Base-by-base conservation (phyloP, 2,329 filamentous ascomycete genomes). In the Alternaria alternata region DNA sequence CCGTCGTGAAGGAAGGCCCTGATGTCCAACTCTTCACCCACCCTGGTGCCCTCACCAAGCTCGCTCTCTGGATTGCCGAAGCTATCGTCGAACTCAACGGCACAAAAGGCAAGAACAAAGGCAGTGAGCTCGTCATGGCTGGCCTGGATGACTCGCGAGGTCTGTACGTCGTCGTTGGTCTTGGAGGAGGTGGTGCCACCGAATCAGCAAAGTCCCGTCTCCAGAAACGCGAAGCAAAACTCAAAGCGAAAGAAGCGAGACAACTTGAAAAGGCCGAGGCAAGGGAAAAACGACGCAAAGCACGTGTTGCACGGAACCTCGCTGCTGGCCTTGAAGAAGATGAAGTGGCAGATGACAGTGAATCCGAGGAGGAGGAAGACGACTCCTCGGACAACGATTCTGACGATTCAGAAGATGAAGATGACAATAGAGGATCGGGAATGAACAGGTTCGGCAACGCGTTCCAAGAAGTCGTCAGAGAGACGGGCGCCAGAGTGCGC, bases 31-130 rank as follows among this genome's bases (percentile, higher is more conserved):
- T 98, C 11, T 99, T 99, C 80, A 93, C 90, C 1, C 94, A 98
- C 73, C 94, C 95, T 0, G 92, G 94, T 6, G 95, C 95, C 2
- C 82, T 99, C 24, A 96, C 94, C 2, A 97, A 98, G 78, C 86
- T 99, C 14, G 94, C 94, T 0, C 84, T 97, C 3, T 99, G 95
- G 95, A 87, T 99, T 42, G 92, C 91, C 46, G 94, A 98, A 79
- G 95, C 95, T 0, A 89, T 98, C 44, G 87, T 90, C 1, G 94
- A 97, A 66, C 91, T 96, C 71, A 95, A 98, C 78, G 88, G 89
- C 51, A 74, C 72, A 4, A 90, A 89, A 24, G 91, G 91, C 1
- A 88, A 88, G 60, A 83, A 91, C 30, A 86, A 88, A 57, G 89
- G 91, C 26, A 93, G 91, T 3, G 94, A 95, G 4, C 86, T 99